Percentiles rank a stretch among this genome's conserved stretches.
Evolutionary conservation across 2,329 filamentous ascomycete species (phyloP).

Genomic region (Clarireedia paspali): DNA sequence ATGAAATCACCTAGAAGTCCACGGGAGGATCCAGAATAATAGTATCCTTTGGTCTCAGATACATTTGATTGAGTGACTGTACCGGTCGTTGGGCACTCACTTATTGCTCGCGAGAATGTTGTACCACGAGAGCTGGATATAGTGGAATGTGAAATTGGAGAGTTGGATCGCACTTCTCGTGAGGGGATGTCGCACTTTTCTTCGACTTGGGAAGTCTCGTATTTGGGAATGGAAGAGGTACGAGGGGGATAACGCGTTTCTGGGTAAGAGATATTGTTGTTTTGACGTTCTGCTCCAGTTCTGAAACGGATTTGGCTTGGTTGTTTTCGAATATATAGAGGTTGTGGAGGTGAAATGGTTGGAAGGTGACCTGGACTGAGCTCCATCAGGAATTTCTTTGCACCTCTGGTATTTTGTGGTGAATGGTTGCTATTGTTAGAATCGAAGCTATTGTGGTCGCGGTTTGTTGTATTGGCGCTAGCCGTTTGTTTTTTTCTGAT

Average conservation of each 20-base stretch:
- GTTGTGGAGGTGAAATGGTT: conserved; percentile 9
- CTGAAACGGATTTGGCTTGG: conserved; percentile 10
- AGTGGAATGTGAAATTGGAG: not conserved
- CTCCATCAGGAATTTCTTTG: conserved; percentile 4
- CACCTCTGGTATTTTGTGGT: not conserved
- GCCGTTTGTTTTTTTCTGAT: not conserved
- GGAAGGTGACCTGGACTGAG: conserved; percentile 7
- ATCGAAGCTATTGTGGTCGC: not conserved
- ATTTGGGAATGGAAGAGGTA: conserved; percentile 1
- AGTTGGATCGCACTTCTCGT: not conserved
- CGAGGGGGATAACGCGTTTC: conserved; percentile 4
- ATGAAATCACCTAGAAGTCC: conserved; percentile 4
- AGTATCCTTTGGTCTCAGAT: conserved; percentile 2
- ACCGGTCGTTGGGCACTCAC: not conserved
- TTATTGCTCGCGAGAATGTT: not conserved
- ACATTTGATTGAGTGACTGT: not conserved
- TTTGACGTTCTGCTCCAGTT: conserved; percentile 4
- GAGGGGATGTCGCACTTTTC: not conserved
- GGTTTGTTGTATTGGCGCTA: not conserved
- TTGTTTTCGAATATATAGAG: conserved; percentile 18
- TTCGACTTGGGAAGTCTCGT: not conserved
- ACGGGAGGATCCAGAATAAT: not conserved
- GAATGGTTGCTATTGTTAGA: not conserved
- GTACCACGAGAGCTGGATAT: not conserved
- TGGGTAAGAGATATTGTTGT: conserved; percentile 4